Base-by-base conservation (phyloP, 768 basidiomycete genomes). In the Chalciporus pseudorubinellus region DNA sequence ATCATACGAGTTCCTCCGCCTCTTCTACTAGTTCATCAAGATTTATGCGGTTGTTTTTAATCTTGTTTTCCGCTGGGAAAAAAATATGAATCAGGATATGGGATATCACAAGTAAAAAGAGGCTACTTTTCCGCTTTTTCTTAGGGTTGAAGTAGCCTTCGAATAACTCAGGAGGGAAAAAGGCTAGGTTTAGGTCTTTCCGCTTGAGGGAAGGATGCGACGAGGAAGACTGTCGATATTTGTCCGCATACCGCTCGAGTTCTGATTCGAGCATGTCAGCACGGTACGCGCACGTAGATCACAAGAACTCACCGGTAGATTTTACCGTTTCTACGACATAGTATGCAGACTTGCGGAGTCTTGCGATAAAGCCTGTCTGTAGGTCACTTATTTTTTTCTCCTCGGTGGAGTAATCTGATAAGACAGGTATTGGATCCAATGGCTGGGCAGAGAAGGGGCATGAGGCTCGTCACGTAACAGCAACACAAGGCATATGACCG, bases 211-310 rank as follows among this genome's bases (percentile, higher is more conserved):
- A 73, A 11, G 89, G 87, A 50, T 84, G 83, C 1, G 78, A 76
- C 7, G 76, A 62, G 6, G 73, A 66, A 8, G 82, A 83, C 3
- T 84, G 81, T 7, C 84, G 78, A 65, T 92, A 91, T 68, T 88
- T 89, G 69, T 93, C 91, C 16, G 89, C 90, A 65, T 91, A 93
- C 24, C 87, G 82, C 39, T 86, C 82, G 4, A 92, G 70, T 39
- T 90, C 91, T 89, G 58, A 55, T 31, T 53, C 6, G 13, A 36
- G 48, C 29, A 11, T 12, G 39, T 64, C 44, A 59, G 47, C 8
- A 20, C 6, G 11, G 21, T 7, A 40, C 12, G 9, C 8, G 14
- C 16, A 13, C 29, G n/a, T n/a, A 19, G 19, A 21, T 33, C 33
- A 41, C 22, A 3, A 16, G 42, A 22, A 57, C 69, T 42, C 48